A percentile compares a stretch with the other conserved stretches of the same genome.
Evolutionary conservation across 2,329 filamentous ascomycete species (phyloP).

Genomic region (Dactylellina leptospora): DNA sequence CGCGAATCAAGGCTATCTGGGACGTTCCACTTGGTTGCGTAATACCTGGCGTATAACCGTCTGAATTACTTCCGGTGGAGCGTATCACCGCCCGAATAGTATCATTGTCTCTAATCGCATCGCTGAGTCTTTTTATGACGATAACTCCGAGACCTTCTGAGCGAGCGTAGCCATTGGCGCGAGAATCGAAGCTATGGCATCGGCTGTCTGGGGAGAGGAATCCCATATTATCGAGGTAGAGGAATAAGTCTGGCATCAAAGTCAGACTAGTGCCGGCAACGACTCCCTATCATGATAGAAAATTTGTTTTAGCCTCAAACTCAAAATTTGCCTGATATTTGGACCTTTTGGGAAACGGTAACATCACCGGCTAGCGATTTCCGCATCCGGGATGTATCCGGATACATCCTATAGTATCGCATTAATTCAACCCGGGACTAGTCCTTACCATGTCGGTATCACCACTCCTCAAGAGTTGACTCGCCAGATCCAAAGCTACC

Average conservation of each 20-base stretch:
- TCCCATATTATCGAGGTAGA: slow-evolving; percentile 59
- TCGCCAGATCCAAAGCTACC: slow-evolving; percentile 67
- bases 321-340: too few relatives aligned
- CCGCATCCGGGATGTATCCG: too few relatives aligned
- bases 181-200: slow-evolving; percentile 66
- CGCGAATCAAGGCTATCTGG: slow-evolving; percentile 63
- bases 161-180: slow-evolving; percentile 72
- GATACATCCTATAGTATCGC: too few relatives aligned
- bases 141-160: slow-evolving; percentile 71
- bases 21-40: slow-evolving; percentile 66
- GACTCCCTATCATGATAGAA: slow-evolving; percentile 36
- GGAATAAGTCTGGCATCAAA: slow-evolving; percentile 60
- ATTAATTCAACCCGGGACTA: too few relatives aligned
- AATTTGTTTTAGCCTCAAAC: slow-evolving; percentile 4
- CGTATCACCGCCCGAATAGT: slow-evolving; percentile 67
- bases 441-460: slow-evolving; percentile 57
- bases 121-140: slow-evolving; percentile 67
- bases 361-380: too few relatives aligned
- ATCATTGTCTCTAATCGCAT: slow-evolving; percentile 69
- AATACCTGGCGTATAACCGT: slow-evolving; percentile 68
- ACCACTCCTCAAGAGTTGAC: slow-evolving; percentile 63
- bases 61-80: slow-evolving; percentile 66
- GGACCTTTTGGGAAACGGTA: too few relatives aligned
- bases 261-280: slow-evolving; percentile 62
- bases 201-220: slow-evolving; percentile 64